Conservation (phyloP, 2,329 filamentous ascomycete genomes). For the Venturiaceae sp. region DNA sequence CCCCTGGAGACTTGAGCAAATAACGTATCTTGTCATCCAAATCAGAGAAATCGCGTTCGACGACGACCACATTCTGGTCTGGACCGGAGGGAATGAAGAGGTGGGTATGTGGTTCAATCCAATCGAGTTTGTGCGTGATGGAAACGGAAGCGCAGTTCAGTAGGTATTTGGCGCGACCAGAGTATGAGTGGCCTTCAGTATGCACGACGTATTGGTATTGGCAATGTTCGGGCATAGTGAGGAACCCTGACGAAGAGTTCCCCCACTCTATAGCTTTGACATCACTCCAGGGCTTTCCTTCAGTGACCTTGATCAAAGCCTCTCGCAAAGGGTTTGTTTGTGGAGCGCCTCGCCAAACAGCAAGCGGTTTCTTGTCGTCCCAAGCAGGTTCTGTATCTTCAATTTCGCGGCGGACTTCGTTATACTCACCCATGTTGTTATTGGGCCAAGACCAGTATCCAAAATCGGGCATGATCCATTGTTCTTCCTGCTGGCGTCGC, state of each 20-base stretch:
- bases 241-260: no score
- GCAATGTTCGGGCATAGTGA: conserved; percentile 19
- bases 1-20: conserved; percentile 30
- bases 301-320: conserved; percentile 15
- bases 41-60: conserved; percentile 20
- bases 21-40: conserved; percentile 27
- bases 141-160: conserved; percentile 32
- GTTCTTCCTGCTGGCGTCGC: conserved; percentile 8
- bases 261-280: conserved; percentile 19
- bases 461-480: conserved; percentile 16
- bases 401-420: conserved; percentile 11
- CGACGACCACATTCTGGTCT: conserved; percentile 8
- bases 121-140: conserved; percentile 38
- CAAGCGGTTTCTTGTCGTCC: conserved; percentile 16
- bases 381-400: conserved; percentile 11
- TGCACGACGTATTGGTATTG: conserved; percentile 14
- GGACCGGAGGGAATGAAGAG: conserved; percentile 32
- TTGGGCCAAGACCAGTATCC: conserved; percentile 13
- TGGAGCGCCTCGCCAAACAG: conserved; percentile 23
- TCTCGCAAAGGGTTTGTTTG: conserved; percentile 20
- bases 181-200: conserved; percentile 17
- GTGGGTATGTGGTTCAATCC: conserved; percentile 38
- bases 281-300: conserved; percentile 18
- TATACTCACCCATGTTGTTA: conserved; percentile 11
- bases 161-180: conserved; percentile 22